Base-by-base conservation (phyloP, 1,284 basidiomycete species). In the Hortiboletus rubellus region DNA sequence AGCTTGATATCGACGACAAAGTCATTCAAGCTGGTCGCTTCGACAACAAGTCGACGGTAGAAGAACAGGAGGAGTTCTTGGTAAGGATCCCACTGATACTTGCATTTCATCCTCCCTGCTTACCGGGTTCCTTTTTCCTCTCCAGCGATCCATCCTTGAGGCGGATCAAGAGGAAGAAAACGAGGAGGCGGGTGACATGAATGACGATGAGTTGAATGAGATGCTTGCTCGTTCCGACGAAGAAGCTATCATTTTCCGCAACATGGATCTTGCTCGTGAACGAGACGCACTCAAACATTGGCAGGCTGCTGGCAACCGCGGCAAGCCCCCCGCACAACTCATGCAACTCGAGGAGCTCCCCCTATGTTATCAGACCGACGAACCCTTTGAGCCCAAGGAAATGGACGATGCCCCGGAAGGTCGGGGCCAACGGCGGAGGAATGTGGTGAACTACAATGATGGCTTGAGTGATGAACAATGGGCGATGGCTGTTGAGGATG, bases 11-110 rank as follows among this genome's bases (percentile, higher is more conserved):
- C 71, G 97, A 99, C 74, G 96, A 97, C 79, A 99, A 99, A 76
- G 96, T 99, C 76, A 97, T 98, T 68, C 95, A 98, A 78, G 96
- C 96, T 52, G 96, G 96, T 82, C 94, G 95, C 58, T 99, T 98
- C 80, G 97, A 99, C 75, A 97, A 99, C 76, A 96, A 98, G 76
- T 97, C 96, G 18, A 97, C 95, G 2, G 92, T 94, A 60, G 96
- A 97, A 72, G 97, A 99, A 74, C 95, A 97, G 67, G 97, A 99
- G 72, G 90, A 94, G 69, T 90, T 96, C 66, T 77, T 98, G 74
- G 92, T 93, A 70, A 72, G 89, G 73, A 59, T 46, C 62, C 63
- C 45, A 47, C 37, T 58, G 34, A 46, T 12, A 53, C 8, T 34
- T 17, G 3, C n/a, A 15, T 10, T 22, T 38, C 14, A 37, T 42